Evolutionary conservation across 2,329 filamentous ascomycete species (phyloP), one percentile per base, ranked within the genome.

Genomic region (Truncatella angustata): DNA sequence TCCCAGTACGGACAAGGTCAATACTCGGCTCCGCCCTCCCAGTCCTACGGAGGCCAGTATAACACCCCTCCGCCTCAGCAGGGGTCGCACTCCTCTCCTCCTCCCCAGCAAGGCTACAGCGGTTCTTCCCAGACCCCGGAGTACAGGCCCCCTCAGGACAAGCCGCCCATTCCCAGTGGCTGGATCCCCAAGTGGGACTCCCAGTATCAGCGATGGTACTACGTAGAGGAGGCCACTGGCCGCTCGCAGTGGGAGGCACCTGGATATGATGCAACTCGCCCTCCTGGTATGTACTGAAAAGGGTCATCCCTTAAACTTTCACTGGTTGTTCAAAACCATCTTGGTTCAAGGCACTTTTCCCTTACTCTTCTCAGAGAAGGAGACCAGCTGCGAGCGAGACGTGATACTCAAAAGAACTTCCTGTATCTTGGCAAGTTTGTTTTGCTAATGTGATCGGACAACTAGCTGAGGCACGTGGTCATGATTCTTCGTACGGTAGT

Each of bases 141-240:
- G 28, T 68, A 71, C 52, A 65, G 66, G 14, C 67, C 65, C 21
- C 65, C 67, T 18, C 54, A 67, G 3, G 65, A 65, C 46, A 71
- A 70, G 59, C 78, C 84, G 21, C 72, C 79, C 54, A 71, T 86
- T 57, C 76, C 85, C 21, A 63, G 74, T 46, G 85, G 85, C 58
- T 88, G 85, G 85, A 70, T 73, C 24, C 73, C 82, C 21, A 79
- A 86, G 66, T 88, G 79, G 69, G 85, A 88, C 58, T 77, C 81
- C 52, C 74, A 73, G 53, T 72, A 76, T 54, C 80, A 85, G 62
- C 80, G 81, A 51, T 87, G 81, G 72, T 88, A 81, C 70, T 89
- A 85, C 62, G 74, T 83, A 52, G 83, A 88, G 65, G 71, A 81
- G 52, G 73, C 79, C 43, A 81, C 81, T 11, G 82, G 83, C 18